phyloP scores from a whole-genome alignment of 1,139 yeast genomes.

The Wickerhamomyces sp. region DNA sequence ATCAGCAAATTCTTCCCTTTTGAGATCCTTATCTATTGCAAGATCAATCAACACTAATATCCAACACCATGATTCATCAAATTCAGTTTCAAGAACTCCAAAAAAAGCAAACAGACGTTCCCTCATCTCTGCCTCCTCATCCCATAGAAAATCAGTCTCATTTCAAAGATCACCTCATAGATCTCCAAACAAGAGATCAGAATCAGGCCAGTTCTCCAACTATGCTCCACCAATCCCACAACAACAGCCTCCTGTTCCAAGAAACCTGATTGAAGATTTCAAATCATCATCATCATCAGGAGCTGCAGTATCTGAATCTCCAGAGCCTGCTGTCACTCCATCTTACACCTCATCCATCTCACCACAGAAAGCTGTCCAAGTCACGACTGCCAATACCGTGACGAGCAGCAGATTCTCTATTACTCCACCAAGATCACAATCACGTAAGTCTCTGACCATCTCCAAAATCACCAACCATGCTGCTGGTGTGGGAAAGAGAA shows the following conservation, averaged over 20 bases:
- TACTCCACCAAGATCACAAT: slow-evolving; percentile 19
- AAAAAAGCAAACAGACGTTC: slow-evolving; percentile 41
- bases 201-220: slow-evolving; percentile 9
- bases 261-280: slow-evolving; percentile 27
- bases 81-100: slow-evolving; percentile 28
- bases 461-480: slow-evolving; percentile 5
- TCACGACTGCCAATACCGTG: slow-evolving; percentile 22
- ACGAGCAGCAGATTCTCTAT: slow-evolving; percentile 2
- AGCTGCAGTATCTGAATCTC: slow-evolving; percentile 1
- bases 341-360: slow-evolving; percentile 22
- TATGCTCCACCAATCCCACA: no score
- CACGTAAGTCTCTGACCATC: slow-evolving; percentile 8
- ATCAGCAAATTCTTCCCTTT: slow-evolving; percentile 22
- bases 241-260: slow-evolving; percentile 31
- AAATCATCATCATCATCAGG: background rate
- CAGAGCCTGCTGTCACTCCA: slow-evolving; percentile 25
- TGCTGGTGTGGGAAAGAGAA: slow-evolving; percentile 15
- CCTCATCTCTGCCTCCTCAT: slow-evolving; percentile 47
- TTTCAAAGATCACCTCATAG: slow-evolving; percentile 34
- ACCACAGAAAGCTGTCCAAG: slow-evolving; percentile 13
- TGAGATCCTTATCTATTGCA: slow-evolving; percentile 25
- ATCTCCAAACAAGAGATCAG: slow-evolving; percentile 23
- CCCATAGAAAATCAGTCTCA: slow-evolving; percentile 52
- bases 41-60: slow-evolving; percentile 20
- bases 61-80: slow-evolving; percentile 1